Base-by-base conservation (phyloP, 257 asterid genomes). In the Haberlea rhodopensis region DNA sequence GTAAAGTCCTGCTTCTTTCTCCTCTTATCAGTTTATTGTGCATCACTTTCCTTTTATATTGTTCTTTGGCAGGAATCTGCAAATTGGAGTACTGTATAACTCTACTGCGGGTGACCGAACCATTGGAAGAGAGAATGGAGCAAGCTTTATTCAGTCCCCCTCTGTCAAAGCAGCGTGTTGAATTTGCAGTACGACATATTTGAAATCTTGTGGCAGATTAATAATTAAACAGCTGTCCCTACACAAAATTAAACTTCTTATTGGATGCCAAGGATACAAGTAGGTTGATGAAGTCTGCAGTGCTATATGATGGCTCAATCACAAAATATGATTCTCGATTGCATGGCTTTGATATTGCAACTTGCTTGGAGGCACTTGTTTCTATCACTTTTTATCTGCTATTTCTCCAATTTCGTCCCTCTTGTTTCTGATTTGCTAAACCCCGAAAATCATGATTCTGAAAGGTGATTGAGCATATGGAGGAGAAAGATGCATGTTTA, bases 391-490 rank as follows among this genome's bases (percentile, higher is more conserved):
- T 40, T 18, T 13, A 5, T 15, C 49, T 40, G 18, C 19, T 40
- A 40, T 40, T 18, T 2, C 5, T 40, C 49, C 49, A 13, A 5
- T 40, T 40, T 40, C 19, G 15, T 40, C 4, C 19, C 4, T 40
- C 18, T 15, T 40, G 19, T 40, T 15, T n/a, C 43, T 54, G 45
- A 64, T 19, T 20, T 43, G 58, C 69, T 19, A 61, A 62, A 60
- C 57, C 37, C 18, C 29, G 8, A 51, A 13, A 28, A 58, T 40
- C 62, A 29, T 66, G 63, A 53, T 65, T 13, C 46, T 29, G 15
- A 8, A 43, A 92, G 99, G 99, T 92, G 71, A 89, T 92, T 67
- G 99, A 92, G 74, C 99, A 92, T 54, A 83, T 92, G 95, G 95
- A 87, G 85, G 99, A 89, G 76, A 80, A 87, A 28, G 90, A 89